Conservation (phyloP, 2,329 filamentous ascomycete species). For the Pseudovirgaria hyperparasitica region DNA sequence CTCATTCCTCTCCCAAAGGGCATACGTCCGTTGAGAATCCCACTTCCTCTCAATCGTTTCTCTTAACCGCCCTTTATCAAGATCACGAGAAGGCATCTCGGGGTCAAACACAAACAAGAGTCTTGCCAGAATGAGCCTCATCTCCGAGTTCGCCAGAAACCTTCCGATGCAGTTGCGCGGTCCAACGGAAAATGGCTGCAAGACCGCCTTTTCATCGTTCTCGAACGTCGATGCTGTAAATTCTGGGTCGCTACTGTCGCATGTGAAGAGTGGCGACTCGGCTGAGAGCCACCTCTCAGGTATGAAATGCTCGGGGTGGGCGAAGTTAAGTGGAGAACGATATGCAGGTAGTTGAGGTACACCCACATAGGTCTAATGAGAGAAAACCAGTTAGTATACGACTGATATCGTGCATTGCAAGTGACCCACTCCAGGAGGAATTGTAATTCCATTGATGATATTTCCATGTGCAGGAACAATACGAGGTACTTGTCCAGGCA, state of each 20-base stretch:
- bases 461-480: constrained; percentile 1
- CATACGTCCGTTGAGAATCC: neutral
- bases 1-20: neutral
- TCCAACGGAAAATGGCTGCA: constrained; percentile 5
- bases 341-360: constrained; percentile 1
- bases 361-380: constrained; percentile 1
- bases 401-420: neutral
- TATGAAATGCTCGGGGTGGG: neutral
- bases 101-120: neutral
- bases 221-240: constrained; percentile 1
- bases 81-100: no score
- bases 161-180: constrained; percentile 3
- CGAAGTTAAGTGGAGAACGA: neutral
- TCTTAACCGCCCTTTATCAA: no score
- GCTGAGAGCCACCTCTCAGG: constrained; percentile 1
- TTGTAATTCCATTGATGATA: neutral
- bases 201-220: constrained; percentile 5
- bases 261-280: no score
- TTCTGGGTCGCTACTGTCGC: no score
- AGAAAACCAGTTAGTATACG: neutral
- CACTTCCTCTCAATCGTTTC: neutral
- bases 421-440: neutral
- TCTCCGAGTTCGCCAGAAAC: neutral
- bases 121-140: neutral
- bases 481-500: neutral